Evolutionary conservation across 371 early-diverging fungal species (phyloP).

Genomic region (Capillidium heterosporum): DNA sequence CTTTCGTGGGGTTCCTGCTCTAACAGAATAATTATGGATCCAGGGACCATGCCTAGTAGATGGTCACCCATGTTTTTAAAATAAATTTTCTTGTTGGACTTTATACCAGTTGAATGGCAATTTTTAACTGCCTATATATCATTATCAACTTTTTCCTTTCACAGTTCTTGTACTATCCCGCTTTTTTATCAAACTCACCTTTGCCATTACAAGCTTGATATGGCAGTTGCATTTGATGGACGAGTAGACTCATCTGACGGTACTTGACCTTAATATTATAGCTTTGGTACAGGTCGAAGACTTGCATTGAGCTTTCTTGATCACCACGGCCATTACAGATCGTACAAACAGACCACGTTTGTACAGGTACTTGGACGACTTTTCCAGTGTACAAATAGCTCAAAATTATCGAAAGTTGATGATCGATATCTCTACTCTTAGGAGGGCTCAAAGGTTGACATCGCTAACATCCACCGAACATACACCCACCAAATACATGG

Average conservation of each 20-base stretch:
- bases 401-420: slow-evolving; percentile 54
- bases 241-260: slow-evolving; percentile 88
- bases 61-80: slow-evolving; percentile 87
- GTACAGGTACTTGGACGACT: slow-evolving; percentile 49
- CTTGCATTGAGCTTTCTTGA: slow-evolving; percentile 42
- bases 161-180: slow-evolving; percentile 75
- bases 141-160: slow-evolving; percentile 56
- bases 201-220: slow-evolving; percentile 47
- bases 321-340: slow-evolving; percentile 61
- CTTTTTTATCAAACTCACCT: slow-evolving; percentile 51
- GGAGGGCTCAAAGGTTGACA: slow-evolving; percentile 45
- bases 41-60: slow-evolving; percentile 54
- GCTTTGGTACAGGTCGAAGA: slow-evolving; percentile 70
- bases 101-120: slow-evolving; percentile 83
- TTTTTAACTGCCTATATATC: slow-evolving; percentile 74
- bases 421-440: slow-evolving; percentile 55
- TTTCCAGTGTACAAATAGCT: slow-evolving; percentile 84
- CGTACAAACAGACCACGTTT: slow-evolving; percentile 61
- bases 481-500: slow-evolving; percentile 51
- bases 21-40: slow-evolving; percentile 71
- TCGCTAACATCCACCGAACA: slow-evolving; percentile 27
- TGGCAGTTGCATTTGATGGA: slow-evolving; percentile 87
- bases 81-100: slow-evolving; percentile 70
- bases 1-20: slow-evolving; percentile 60
- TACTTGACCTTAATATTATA: slow-evolving; percentile 72